These are phyloP conservation scores for Diutina neorugosa DNA, from an alignment of 1,139 yeast genomes.

Conservation along the genomic window DNA sequence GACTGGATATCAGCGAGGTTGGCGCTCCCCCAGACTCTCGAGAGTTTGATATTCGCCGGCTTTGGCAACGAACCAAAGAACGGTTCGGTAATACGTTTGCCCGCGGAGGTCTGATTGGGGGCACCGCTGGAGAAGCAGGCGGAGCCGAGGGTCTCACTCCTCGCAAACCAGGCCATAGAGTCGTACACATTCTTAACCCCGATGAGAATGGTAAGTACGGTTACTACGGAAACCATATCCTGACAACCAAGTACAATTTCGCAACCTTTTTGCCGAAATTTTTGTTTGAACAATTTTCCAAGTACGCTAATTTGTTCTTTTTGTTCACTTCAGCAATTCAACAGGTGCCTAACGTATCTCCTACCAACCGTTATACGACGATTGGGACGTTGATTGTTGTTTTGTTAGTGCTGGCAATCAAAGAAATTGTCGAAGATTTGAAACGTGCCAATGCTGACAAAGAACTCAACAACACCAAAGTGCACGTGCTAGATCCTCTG, in stretches of 20 bases:
- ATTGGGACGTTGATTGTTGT: conserved; percentile 84
- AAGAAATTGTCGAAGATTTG: conserved; percentile 83
- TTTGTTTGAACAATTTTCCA: conserved; percentile 90
- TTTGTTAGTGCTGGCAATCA: conserved; percentile 78
- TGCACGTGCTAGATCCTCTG: conserved; percentile 51
- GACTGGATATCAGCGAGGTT: not conserved
- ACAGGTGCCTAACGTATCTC: conserved; percentile 94
- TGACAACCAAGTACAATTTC: conserved; percentile 91
- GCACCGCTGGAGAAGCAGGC: conserved; percentile 6
- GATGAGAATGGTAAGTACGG: conserved; percentile 41
- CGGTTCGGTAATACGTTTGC: conserved; percentile 15
- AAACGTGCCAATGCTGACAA: conserved; percentile 84
- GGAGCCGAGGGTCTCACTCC: conserved; percentile 5
- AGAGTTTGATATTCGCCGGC: conserved; percentile 46
- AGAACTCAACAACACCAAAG: conserved; percentile 73
- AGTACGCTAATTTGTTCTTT: conserved; percentile 91
- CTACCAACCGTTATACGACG: conserved; percentile 92
- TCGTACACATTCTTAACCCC: conserved; percentile 52
- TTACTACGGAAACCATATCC: conserved; percentile 74
- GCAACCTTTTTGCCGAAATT: conserved; percentile 94
- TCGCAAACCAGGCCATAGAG: conserved; percentile 41
- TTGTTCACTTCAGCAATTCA: conserved; percentile 87
- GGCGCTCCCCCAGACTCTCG: not conserved
- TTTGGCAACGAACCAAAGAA: conserved; percentile 33
- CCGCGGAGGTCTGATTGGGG: not conserved